These are phyloP conservation scores for Iberis pinnata DNA, from an alignment of 345 rosid genomes.

Conservation along the genomic window DNA sequence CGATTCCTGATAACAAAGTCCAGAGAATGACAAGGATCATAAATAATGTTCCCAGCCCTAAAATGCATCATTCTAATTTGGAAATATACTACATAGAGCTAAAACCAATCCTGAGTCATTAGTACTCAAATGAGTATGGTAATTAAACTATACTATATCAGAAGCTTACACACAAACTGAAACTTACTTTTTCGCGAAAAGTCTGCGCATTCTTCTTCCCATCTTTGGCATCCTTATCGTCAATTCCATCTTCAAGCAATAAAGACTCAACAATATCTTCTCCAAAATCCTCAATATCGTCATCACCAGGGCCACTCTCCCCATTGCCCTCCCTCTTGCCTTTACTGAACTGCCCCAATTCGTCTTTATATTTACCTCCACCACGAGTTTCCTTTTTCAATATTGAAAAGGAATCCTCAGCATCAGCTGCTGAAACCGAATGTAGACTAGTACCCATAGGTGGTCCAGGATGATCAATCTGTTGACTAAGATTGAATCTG, in stretches of 20 bases:
- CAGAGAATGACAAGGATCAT: background rate
- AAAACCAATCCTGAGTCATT: background rate
- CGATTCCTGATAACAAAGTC: slow-evolving; percentile 51
- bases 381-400: slow-evolving; percentile 30
- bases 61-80: slow-evolving; percentile 3
- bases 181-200: slow-evolving; percentile 41
- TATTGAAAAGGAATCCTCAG: slow-evolving; percentile 38
- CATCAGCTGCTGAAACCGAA: slow-evolving; percentile 44
- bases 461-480: slow-evolving; percentile 62
- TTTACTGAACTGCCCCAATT: slow-evolving; percentile 15
- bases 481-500: slow-evolving; percentile 38
- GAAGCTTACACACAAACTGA: background rate
- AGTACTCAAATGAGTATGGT: background rate
- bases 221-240: slow-evolving; percentile 40
- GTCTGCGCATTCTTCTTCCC: slow-evolving; percentile 26
- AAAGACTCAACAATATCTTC: slow-evolving; percentile 49
- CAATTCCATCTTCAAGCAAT: slow-evolving; percentile 49
- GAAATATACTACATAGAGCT: background rate
- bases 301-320: slow-evolving; percentile 14
- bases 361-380: slow-evolving; percentile 24
- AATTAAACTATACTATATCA: background rate
- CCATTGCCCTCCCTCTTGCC: slow-evolving; percentile 22
- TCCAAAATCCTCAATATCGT: slow-evolving; percentile 39
- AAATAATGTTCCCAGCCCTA: background rate
- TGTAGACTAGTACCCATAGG: slow-evolving; percentile 46